Conservation (phyloP, 2,329 filamentous ascomycete species). For the Bipolaris zeicola region DNA sequence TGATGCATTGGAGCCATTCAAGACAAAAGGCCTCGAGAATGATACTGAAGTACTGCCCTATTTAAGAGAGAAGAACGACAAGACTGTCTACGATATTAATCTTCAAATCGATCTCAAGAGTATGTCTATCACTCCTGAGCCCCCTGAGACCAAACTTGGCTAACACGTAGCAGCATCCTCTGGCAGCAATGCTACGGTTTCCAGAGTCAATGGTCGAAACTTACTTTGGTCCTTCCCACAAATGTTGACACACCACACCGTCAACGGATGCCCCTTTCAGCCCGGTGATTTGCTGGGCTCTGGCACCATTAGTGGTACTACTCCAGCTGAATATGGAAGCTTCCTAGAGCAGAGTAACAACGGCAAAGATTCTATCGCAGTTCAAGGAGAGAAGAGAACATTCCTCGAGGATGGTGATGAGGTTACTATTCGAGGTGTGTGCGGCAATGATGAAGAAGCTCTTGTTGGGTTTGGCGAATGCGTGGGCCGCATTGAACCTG, state of each 20-base stretch:
- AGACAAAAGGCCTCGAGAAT: conserved; percentile 60
- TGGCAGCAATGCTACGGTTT: conserved; percentile 63
- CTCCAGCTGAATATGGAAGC: conserved; percentile 65
- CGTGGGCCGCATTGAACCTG: conserved; percentile 62
- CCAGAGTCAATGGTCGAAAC: conserved; percentile 66
- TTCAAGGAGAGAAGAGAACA: conserved; percentile 68
- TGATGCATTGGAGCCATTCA: conserved; percentile 75
- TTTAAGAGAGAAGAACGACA: conserved; percentile 64
- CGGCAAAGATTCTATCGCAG: conserved; percentile 67
- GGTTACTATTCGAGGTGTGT: conserved; percentile 68
- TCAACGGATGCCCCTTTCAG: conserved; percentile 75
- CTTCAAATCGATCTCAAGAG: conserved; percentile 68
- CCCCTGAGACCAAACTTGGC: background rate
- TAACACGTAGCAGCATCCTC: conserved; percentile 46
- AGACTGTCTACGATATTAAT: conserved; percentile 71
- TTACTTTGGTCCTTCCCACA: conserved; percentile 83
- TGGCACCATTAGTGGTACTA: conserved; percentile 75
- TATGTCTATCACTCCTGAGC: conserved; percentile 24
- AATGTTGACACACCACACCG: conserved; percentile 79
- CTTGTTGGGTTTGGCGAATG: conserved; percentile 80
- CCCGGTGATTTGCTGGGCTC: conserved; percentile 77
- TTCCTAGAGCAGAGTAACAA: conserved; percentile 73
- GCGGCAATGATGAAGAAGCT: conserved; percentile 65
- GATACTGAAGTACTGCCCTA: conserved; percentile 64
- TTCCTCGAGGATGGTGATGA: conserved; percentile 79